phyloP scores from a whole-genome alignment of 1,284 basidiomycete genomes.

The Kwoniella shivajii region DNA sequence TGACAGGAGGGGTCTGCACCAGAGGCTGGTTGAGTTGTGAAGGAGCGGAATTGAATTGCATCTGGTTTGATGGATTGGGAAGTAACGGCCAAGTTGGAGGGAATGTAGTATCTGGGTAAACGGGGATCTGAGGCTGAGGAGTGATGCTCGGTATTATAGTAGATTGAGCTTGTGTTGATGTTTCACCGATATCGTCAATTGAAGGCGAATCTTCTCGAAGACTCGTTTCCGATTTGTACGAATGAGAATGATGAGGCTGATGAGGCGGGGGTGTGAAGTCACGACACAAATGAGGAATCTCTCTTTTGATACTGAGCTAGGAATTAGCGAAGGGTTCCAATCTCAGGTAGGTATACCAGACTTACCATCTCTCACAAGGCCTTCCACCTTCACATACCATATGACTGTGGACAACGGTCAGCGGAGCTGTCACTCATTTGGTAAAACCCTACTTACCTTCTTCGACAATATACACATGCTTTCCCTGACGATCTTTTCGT shows the following conservation, averaged over 20 bases:
- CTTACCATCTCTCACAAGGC: constrained; percentile 86
- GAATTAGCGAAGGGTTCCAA: constrained; percentile 3
- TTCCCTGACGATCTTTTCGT: constrained; percentile 60
- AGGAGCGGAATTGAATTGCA: constrained; percentile 11
- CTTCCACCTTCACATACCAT: constrained; percentile 84
- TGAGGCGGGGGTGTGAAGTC: constrained; percentile 67
- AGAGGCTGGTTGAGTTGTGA: constrained; percentile 1
- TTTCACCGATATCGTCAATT: not conserved
- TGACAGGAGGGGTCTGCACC: constrained; percentile 1
- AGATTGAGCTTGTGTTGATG: not conserved
- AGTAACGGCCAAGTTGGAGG: constrained; percentile 45
- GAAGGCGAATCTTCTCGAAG: constrained; percentile 1
- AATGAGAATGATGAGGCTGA: constrained; percentile 12
- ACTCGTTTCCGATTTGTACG: not conserved
- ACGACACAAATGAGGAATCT: constrained; percentile 86
- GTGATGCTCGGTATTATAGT: constrained; percentile 1
- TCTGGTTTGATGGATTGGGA: constrained; percentile 26
- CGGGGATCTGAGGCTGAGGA: constrained; percentile 2
- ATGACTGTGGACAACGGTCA: constrained; percentile 40
- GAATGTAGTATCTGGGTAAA: constrained; percentile 39
- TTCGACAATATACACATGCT: constrained; percentile 88
- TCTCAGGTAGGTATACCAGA: constrained; percentile 18
- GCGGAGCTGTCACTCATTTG: not conserved
- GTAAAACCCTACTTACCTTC: constrained; percentile 59
- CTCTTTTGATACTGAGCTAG: constrained; percentile 74